A percentile compares a stretch with the other conserved stretches of the same genome.
Conservation (phyloP, 768 basidiomycete species). For the Podaxis sp. region DNA sequence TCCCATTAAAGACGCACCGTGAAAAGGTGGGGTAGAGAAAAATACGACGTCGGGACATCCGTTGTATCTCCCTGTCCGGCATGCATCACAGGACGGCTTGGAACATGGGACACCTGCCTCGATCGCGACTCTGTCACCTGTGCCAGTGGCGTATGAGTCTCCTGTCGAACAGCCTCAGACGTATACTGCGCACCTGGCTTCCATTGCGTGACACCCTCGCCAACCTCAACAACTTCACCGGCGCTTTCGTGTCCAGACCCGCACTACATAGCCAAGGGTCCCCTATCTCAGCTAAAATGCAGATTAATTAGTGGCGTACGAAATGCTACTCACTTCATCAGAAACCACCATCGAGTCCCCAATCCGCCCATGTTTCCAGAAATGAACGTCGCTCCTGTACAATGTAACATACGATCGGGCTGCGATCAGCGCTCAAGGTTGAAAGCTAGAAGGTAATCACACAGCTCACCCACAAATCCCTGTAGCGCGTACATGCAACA, state of each 20-base stretch:
- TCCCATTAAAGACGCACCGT: slow-evolving; percentile 37
- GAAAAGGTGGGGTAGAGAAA: slow-evolving; percentile 71
- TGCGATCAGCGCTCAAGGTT: background rate
- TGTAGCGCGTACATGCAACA: slow-evolving; percentile 65
- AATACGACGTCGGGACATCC: slow-evolving; percentile 62
- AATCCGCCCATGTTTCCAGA: slow-evolving; percentile 70
- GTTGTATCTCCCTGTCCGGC: slow-evolving; percentile 65
- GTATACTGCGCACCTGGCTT: slow-evolving; percentile 43
- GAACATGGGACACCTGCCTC: slow-evolving; percentile 72
- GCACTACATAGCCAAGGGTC: slow-evolving; percentile 37
- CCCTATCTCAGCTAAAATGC: background rate
- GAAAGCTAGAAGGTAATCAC: slow-evolving; percentile 20
- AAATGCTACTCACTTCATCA: slow-evolving; percentile 46
- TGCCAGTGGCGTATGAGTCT: background rate
- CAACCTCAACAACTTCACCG: slow-evolving; percentile 63
- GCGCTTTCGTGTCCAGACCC: slow-evolving; percentile 74
- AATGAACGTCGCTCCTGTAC: slow-evolving; percentile 67
- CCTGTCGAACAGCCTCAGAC: background rate
- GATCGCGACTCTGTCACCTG: slow-evolving; percentile 68
- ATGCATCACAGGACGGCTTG: slow-evolving; percentile 57
- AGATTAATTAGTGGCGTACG: background rate
- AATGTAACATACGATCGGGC: background rate
- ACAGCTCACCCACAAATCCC: slow-evolving; percentile 70
- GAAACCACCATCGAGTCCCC: slow-evolving; percentile 72
- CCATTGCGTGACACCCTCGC: slow-evolving; percentile 67